Evolutionary conservation across 352 stramenopile genomes (phyloP), one percentile per base, ranked within the genome.

Genomic region (Aphanomyces cochlioides): DNA sequence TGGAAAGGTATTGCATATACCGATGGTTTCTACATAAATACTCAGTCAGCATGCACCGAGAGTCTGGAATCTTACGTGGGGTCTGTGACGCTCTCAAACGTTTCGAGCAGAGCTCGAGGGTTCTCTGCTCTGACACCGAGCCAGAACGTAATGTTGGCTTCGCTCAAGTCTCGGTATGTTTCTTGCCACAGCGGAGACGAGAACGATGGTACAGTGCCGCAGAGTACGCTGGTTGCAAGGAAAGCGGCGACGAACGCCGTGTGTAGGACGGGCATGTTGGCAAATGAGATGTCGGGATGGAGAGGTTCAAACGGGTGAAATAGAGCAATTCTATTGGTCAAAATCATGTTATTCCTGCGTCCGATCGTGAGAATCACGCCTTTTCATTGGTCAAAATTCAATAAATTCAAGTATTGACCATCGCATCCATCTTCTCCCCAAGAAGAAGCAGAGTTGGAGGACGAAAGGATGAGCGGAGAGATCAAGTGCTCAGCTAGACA

Each of bases 61-160:
- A 7, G 3, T 12, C 10, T 58, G 15, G 7, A 19, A 7, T 3
- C 4, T 17, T 57, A 67, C 37, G 28, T 57, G 15, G 60, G 60
- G 7, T 19, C 54, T 57, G 60, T 56, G 21, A 67, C n/a, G 21
- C 54, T 67, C 4, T 19, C 37, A 57, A 67, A 67, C 7, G 60
- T 41, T 7, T 57, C 15, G 21, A 21, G 28, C 10, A 67, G 47
- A 15, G 37, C 37, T 8, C 54, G 37, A 7, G 60, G 60, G n/a
- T 37, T 7, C 17, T 37, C 36, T 37, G 60, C 60, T 17, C 47
- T 12, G 60, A 67, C 37, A 57, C 60, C 60, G 13, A 67, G 7
- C 60, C 60, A 67, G 28, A 37, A 67, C 4, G 60, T 58, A 7
- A 67, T 37, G 37, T 37, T 13, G 12, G 60, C 47, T 7, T 19